Base-by-base conservation (phyloP, 129 eudicot species). In the Flaveria bidentis region DNA sequence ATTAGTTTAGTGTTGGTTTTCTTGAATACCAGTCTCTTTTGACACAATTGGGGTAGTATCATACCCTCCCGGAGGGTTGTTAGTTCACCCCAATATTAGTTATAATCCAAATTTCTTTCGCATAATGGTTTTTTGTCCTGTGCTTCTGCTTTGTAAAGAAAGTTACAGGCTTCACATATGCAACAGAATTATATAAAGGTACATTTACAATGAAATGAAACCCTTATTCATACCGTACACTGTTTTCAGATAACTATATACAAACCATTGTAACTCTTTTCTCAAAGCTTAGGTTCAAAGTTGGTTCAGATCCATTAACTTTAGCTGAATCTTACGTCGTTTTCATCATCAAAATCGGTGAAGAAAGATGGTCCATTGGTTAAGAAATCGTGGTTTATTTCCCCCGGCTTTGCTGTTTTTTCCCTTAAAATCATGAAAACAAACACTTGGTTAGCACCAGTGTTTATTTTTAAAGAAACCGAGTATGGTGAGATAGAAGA, bases 331-430 rank as follows among this genome's bases (percentile, higher is more conserved):
- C 60, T 26, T 23, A 7, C 76, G 12, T 75, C 76, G 51, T 73
- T 44, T 39, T 83, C 87, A 18, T 83, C 86, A 12, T 80, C 86
- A 13, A 85, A 89, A 75, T 89, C 96, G 39, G 97, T 92, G 83
- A 92, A 92, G 88, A 84, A 92, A 41, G 92, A 87, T 30, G 97
- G 97, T 52, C 97, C 97, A 15, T 85, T 84, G 12, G 83, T 86
- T 73, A 74, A 55, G 85, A 80, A 76, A 0, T 87, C 84, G 45
- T 89, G 89, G 73, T 92, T 92, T 23, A 92, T 46, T 69, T 92
- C 97, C 3, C 97, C 97, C 0, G 89, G 96, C 77, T 84, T 92
- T 58, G 96, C 97, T 13, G 52, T 65, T 42, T 80, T 87, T 82
- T 91, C 96, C 96, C 97, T 91, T 1, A 14, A 65, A 81, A 53